Conservation (phyloP, 108 stramenopile species). For the Ochromonas danica region DNA sequence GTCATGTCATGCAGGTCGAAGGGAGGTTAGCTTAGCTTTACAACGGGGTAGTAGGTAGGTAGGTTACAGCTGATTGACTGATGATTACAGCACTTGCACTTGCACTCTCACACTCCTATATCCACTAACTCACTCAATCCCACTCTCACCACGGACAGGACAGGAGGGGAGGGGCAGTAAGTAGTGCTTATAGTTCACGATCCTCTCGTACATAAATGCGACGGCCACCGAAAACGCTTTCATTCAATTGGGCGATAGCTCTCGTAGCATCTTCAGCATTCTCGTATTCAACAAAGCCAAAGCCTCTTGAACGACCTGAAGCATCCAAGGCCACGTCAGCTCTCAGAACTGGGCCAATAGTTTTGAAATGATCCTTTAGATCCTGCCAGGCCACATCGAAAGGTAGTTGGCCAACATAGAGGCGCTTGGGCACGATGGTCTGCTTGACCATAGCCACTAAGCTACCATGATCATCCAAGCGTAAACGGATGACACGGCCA, state of each 20-base stretch:
- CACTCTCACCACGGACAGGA: too few species aligned
- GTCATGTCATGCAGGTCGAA: too few species aligned
- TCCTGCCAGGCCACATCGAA: slow-evolving; percentile 72
- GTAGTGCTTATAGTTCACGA: slow-evolving; percentile 14
- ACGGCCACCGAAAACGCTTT: slow-evolving; percentile 60
- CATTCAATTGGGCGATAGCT: slow-evolving; percentile 74
- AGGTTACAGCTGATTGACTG: too few species aligned
- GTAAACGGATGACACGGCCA: not conserved
- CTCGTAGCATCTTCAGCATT: slow-evolving; percentile 70
- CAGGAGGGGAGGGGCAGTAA: not conserved
- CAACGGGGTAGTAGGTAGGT: too few species aligned
- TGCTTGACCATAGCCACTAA: not conserved
- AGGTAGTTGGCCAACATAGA: slow-evolving; percentile 79
- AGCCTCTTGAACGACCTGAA: slow-evolving; percentile 69
- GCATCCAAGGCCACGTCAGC: not conserved
- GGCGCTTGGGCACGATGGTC: slow-evolving; percentile 53
- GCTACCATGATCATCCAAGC: not conserved
- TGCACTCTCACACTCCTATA: too few species aligned
- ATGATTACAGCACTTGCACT: too few species aligned
- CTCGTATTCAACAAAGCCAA: slow-evolving; percentile 76
- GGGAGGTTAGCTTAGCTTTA: too few species aligned
- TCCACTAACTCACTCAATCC: too few species aligned
- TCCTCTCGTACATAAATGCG: slow-evolving; percentile 54
- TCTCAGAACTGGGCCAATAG: slow-evolving; percentile 27
- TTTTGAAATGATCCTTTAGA: slow-evolving; percentile 79